Evolutionary conservation across 257 asterid species (phyloP).

Genomic region (Craterostigma plantagineum): DNA sequence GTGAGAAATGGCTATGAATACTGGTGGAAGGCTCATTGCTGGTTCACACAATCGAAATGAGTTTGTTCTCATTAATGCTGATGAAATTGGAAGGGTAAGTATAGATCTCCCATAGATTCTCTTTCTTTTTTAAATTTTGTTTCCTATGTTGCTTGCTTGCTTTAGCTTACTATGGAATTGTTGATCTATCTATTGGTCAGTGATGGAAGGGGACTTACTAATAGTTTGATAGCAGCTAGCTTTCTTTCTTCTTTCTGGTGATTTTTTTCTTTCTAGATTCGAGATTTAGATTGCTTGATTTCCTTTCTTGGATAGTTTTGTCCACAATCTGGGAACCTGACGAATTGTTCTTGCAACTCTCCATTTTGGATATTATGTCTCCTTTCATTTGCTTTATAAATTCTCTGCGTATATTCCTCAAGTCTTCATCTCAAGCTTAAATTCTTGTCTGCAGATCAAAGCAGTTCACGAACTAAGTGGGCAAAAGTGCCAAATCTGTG

Average conservation of each 20-base stretch:
- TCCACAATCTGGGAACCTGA: too few species aligned
- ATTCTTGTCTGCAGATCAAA: conserved; percentile 29
- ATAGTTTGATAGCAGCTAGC: too few species aligned
- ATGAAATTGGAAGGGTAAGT: conserved; percentile 41
- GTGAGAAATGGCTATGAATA: conserved; percentile 22
- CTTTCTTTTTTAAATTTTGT: background rate
- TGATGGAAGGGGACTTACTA: conserved; percentile 24
- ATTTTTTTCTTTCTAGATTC: too few species aligned
- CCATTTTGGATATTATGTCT: background rate
- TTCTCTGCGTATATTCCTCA: too few species aligned
- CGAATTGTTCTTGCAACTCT: too few species aligned
- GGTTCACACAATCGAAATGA: conserved; percentile 61
- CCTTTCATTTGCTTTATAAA: conserved; percentile 6
- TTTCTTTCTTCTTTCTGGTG: too few species aligned
- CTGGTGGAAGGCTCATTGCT: conserved; percentile 49
- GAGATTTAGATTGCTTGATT: too few species aligned
- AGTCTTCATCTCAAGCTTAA: too few species aligned
- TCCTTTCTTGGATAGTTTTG: too few species aligned
- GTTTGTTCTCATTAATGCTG: conserved; percentile 49
- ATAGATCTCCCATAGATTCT: too few species aligned
- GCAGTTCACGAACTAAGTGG: conserved; percentile 41
- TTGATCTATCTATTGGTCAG: conserved; percentile 1
- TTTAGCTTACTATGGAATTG: background rate
- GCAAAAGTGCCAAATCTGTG: conserved; percentile 45
- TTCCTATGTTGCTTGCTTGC: background rate